These are phyloP conservation scores for Handroanthus guayacan DNA, from an alignment of 257 asterid genomes.

Conservation along the genomic window DNA sequence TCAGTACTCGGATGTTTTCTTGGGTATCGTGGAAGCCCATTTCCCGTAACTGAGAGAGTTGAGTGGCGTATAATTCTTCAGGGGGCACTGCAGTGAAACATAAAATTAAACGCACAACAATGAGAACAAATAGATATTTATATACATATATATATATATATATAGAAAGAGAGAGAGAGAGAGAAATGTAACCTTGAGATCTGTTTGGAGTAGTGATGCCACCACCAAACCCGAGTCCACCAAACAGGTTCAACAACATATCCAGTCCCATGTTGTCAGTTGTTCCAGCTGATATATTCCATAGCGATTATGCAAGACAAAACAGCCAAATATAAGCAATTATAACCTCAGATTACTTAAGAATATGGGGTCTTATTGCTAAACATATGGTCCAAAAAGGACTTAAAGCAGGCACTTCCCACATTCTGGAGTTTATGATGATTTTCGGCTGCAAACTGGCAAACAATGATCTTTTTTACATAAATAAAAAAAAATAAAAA, in stretches of 20 bases:
- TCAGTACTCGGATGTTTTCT: conserved; percentile 46
- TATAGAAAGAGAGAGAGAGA: background rate
- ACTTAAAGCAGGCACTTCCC: background rate
- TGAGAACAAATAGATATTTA: too few relatives aligned
- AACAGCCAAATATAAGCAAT: background rate
- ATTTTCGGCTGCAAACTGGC: background rate
- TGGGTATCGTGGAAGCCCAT: conserved; percentile 50
- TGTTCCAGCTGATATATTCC: background rate
- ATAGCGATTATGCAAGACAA: background rate
- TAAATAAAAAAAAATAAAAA: background rate
- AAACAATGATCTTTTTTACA: background rate
- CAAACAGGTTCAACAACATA: conserved; percentile 40
- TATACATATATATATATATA: background rate
- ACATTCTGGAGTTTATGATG: background rate
- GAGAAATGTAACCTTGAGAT: conserved; percentile 26
- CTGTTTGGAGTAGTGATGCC: conserved; percentile 36
- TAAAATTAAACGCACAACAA: background rate
- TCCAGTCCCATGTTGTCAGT: conserved; percentile 17
- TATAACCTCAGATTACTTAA: background rate
- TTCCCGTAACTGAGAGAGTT: conserved; percentile 46
- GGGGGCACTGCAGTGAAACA: conserved; percentile 42
- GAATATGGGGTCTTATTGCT: background rate
- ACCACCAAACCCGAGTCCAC: conserved; percentile 43
- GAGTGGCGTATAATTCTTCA: conserved; percentile 48
- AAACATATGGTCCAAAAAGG: background rate